Conservation (phyloP, 192 early-diverging fungal species). For the Lobulomyces angularis region DNA sequence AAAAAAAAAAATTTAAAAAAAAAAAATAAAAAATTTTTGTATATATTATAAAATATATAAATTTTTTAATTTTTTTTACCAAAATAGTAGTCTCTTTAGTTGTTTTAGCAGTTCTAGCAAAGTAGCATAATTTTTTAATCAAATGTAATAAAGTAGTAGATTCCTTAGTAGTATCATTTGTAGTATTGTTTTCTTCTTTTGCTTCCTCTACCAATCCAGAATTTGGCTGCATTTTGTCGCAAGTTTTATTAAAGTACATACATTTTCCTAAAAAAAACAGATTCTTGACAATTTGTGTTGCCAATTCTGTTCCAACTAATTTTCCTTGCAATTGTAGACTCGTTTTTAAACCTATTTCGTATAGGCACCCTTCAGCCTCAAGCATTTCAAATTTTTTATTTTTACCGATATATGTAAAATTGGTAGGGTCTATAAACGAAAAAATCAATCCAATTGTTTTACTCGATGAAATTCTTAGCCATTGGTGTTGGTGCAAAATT, state of each 20-base stretch:
- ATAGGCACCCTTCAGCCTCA: conserved; percentile 22
- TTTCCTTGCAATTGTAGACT: conserved; percentile 54
- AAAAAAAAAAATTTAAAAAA: too few relatives aligned
- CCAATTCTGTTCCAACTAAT: conserved; percentile 49
- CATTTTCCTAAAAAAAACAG: conserved; percentile 75
- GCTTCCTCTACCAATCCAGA: too few relatives aligned
- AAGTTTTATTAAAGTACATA: conserved; percentile 5
- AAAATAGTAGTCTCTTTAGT: too few relatives aligned
- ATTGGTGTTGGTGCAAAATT: conserved; percentile 77
- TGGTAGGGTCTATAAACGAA: conserved; percentile 43
- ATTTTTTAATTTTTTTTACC: too few relatives aligned
- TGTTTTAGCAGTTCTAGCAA: too few relatives aligned
- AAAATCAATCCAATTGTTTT: conserved; percentile 71
- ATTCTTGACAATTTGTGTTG: conserved; percentile 86
- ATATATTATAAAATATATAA: too few relatives aligned
- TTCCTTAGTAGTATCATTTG: too few relatives aligned
- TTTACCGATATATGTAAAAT: conserved; percentile 11
- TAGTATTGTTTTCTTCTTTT: too few relatives aligned
- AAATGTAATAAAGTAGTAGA: too few relatives aligned
- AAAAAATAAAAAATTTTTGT: too few relatives aligned
- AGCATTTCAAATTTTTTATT: conserved; percentile 19
- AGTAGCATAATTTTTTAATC: too few relatives aligned
- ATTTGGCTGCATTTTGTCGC: too few relatives aligned
- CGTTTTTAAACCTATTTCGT: conserved; percentile 36
- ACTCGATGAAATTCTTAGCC: conserved; percentile 65